Base-by-base conservation (phyloP, 1,284 basidiomycete species). In the Ustilago lituana region DNA sequence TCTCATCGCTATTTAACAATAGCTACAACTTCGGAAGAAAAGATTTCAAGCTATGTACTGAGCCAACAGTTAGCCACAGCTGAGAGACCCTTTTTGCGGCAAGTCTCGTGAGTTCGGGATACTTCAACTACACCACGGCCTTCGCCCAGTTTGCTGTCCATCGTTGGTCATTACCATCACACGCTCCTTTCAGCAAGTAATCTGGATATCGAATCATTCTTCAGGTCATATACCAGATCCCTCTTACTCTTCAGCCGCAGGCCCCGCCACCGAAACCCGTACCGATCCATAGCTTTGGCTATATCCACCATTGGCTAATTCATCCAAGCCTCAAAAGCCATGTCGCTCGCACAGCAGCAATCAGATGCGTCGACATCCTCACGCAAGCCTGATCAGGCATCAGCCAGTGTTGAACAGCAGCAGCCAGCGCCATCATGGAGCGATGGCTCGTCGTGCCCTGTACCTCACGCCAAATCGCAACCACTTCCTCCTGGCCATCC, bases 401-500 rank as follows among this genome's bases (percentile, higher is more conserved):
- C 29, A 46, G n/a, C n/a, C n/a, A n/a, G 17, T 3, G 20, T 36
- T 15, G 39, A 45, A 5, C 19, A 53, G 15, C 51, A 54, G 22
- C 38, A 39, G n/a, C 5, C 38, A 20, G 33, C 54, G 14, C 66
- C 66, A 38, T 63, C 66, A 1, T 69, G 66, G 66, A 63, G 55
- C 32, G 62, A 70, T 23, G 53, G 49, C 14, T 70, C 67, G 3
- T 52, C 52, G 7, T 81, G 80, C 36, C 80, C 80, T 6, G 80
- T 81, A 1, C 75, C 79, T 8, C 80, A 81, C 44, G 77, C 74
- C 19, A 64, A 73, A 41, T 57, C 63, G 24, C 78, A 79, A 47
- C 78, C 80, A 2, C 48, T 81, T 12, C 80, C 80, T 7, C 80
- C 80, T 22, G 80, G 80, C n/a, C 80, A 81, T 40, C 80, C 80